These are phyloP conservation scores for Candida corydali DNA, from an alignment of 805 yeast species.

Conservation along the genomic window DNA sequence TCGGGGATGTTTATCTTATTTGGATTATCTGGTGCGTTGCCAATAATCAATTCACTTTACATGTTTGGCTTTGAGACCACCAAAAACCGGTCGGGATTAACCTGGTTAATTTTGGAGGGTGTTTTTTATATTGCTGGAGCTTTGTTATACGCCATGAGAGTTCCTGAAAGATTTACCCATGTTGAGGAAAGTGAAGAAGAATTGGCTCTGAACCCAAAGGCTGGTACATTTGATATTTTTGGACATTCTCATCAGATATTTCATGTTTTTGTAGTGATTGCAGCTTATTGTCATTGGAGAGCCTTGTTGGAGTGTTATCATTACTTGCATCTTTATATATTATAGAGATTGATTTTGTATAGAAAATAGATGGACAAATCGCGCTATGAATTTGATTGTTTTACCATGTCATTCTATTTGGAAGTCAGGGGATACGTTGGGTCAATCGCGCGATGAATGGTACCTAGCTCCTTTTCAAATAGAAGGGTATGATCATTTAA, in stretches of 20 bases:
- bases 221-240: conserved; percentile 51
- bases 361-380: background rate
- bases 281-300: conserved; percentile 68
- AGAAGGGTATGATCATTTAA: conserved; percentile 64
- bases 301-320: conserved; percentile 58
- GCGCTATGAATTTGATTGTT: conserved; percentile 21
- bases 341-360: conserved; percentile 1
- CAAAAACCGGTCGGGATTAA: conserved; percentile 47
- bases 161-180: conserved; percentile 64
- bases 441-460: conserved; percentile 57
- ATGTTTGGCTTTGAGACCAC: conserved; percentile 49
- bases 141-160: conserved; percentile 64
- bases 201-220: conserved; percentile 11
- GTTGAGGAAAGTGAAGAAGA: conserved; percentile 16
- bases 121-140: conserved; percentile 77
- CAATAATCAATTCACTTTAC: conserved; percentile 52
- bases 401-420: conserved; percentile 59
- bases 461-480: conserved; percentile 59
- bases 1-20: conserved; percentile 76
- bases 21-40: conserved; percentile 75
- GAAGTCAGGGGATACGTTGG: conserved; percentile 42
- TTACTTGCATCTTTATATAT: conserved; percentile 33
- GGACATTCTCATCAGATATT: conserved; percentile 88
- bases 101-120: conserved; percentile 69
- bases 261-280: conserved; percentile 72